Percentiles rank a stretch among this genome's conserved stretches.
phyloP scores from a whole-genome alignment of 257 asterid species.

The Ehretia macrophylla region DNA sequence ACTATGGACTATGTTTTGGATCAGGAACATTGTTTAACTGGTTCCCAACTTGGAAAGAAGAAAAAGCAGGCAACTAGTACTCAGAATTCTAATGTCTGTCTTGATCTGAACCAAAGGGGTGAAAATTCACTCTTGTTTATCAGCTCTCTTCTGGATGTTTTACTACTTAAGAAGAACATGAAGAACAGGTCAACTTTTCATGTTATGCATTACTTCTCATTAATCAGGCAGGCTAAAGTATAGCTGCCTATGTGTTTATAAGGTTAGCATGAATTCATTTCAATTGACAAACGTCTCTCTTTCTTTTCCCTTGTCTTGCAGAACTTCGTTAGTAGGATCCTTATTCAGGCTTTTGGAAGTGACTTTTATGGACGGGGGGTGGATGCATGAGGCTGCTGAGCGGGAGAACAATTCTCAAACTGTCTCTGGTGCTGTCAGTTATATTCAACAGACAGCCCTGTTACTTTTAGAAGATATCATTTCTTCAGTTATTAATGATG shows the following conservation, averaged over 20 bases:
- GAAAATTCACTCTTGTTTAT: constrained; percentile 41
- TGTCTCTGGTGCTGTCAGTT: constrained; percentile 36
- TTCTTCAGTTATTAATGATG: constrained; percentile 39
- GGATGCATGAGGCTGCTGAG: constrained; percentile 34
- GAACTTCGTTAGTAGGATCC: constrained; percentile 67
- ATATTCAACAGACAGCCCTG: constrained; percentile 69
- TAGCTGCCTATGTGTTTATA: not conserved
- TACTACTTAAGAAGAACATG: constrained; percentile 67
- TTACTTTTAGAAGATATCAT: constrained; percentile 69
- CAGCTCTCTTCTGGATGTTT: constrained; percentile 70
- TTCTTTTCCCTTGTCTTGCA: constrained; percentile 22
- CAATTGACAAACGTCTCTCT: too few species aligned
- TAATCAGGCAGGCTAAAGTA: too few species aligned
- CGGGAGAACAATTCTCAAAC: constrained; percentile 26
- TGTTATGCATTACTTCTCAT: not conserved
- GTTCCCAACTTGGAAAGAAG: constrained; percentile 51
- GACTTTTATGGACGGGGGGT: constrained; percentile 36
- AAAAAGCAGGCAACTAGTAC: constrained; percentile 36
- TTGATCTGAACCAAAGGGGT: constrained; percentile 25
- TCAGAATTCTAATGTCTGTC: constrained; percentile 23
- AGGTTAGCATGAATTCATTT: not conserved
- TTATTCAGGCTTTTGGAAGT: constrained; percentile 65
- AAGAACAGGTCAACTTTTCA: constrained; percentile 51
- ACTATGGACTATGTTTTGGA: constrained; percentile 51
- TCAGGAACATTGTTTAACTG: constrained; percentile 28